Evolutionary conservation across 129 eudicot species (phyloP), one percentile per base, ranked within the genome.

Genomic region (Saussurea involucrata): DNA sequence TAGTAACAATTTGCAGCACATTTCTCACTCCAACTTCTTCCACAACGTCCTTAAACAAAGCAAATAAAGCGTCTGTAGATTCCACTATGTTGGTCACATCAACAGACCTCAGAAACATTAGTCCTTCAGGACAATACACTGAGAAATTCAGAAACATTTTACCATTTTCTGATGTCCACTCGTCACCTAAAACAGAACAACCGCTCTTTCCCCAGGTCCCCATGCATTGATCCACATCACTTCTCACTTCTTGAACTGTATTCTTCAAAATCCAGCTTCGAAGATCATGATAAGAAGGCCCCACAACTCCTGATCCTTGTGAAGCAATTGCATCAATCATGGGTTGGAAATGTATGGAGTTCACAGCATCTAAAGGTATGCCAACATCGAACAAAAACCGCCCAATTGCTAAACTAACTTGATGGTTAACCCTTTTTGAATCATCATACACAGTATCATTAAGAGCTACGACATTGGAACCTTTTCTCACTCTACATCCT

Each of bases 281-380:
- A 71, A 93, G 90, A 71, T 93, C 97, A 28, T 91, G 97, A 79
- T 82, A 86, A 25, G 93, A 74, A 20, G 97, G 98, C 17, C 85
- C 93, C 33, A 68, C 80, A 65, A 77, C 86, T 21, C 88, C 89
- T 17, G 80, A 25, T 7, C 89, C 96, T 73, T 89, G 96, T 0
- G 90, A 89, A 79, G 96, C 83, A 77, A 94, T 87, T 1, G 89
- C 93, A 73, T 89, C 97, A 66, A 94, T 63, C 98, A 94, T 94
- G 22, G 96, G 93, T 66, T 87, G 97, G 73, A 94, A 94, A 83
- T 91, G 88, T 24, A 85, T 78, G 20, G 98, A 94, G 68, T 91
- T 91, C 21, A 84, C 98, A 42, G 93, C 96, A 85, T 89, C 93
- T 44, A 85, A 71, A 69, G 97, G 86, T 24, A 91, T 84, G 37